These are phyloP conservation scores for Eutrema heterophyllum DNA, from an alignment of 345 rosid genomes.

Conservation along the genomic window DNA sequence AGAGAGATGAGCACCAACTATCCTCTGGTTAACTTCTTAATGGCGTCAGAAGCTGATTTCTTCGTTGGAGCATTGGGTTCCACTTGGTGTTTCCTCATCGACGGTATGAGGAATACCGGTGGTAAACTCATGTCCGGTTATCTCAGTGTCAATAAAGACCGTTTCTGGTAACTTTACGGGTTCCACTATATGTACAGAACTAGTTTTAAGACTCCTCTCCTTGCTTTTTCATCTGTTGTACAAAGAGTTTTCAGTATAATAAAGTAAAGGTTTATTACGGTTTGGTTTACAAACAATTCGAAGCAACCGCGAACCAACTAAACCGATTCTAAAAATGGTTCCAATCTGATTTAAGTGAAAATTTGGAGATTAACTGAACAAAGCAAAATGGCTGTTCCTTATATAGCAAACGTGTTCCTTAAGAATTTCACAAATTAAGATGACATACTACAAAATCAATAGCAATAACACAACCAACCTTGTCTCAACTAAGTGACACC, in stretches of 20 bases:
- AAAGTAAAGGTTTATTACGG: background rate
- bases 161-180: slow-evolving; percentile 66
- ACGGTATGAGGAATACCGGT: slow-evolving; percentile 94
- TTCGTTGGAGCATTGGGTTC: slow-evolving; percentile 94
- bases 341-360: background rate
- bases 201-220: background rate
- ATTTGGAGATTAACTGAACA: background rate
- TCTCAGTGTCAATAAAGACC: slow-evolving; percentile 84
- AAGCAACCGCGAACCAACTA: background rate
- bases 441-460: slow-evolving; percentile 7
- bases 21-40: slow-evolving; percentile 88
- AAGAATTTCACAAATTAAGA: slow-evolving; percentile 22
- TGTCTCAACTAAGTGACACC: slow-evolving; percentile 12
- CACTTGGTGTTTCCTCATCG: slow-evolving; percentile 95
- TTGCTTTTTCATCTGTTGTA: slow-evolving; percentile 7
- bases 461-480: slow-evolving; percentile 17
- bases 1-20: slow-evolving; percentile 89
- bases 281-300: background rate
- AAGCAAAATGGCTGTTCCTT: slow-evolving; percentile 14
- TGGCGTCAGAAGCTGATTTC: slow-evolving; percentile 86
- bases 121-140: slow-evolving; percentile 96
- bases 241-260: slow-evolving; percentile 15
- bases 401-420: slow-evolving; percentile 5
- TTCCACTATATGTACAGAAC: background rate
- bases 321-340: background rate